These are phyloP conservation scores for Hymenoscyphus repandus DNA, from an alignment of 2,329 filamentous ascomycete species.

Conservation along the genomic window DNA sequence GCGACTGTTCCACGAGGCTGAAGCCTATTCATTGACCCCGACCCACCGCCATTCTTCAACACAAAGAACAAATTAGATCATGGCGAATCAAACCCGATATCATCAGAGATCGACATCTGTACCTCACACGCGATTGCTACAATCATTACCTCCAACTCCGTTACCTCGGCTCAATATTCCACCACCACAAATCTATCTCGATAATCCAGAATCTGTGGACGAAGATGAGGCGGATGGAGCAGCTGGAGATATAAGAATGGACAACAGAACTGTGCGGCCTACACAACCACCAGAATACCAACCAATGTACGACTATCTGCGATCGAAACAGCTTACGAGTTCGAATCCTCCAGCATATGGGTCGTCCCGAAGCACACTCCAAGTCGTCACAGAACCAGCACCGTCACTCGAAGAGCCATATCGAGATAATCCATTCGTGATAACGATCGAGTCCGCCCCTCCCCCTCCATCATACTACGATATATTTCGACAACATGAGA, in stretches of 20 bases:
- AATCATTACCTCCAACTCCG: conserved; percentile 23
- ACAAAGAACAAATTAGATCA: conserved; percentile 1
- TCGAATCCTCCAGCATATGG: conserved; percentile 5
- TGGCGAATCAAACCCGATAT: conserved; percentile 11
- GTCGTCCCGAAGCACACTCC: conserved; percentile 1
- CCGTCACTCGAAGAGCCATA: conserved; percentile 20
- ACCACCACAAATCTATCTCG: conserved; percentile 18
- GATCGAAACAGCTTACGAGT: conserved; percentile 13
- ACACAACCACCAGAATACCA: conserved; percentile 23
- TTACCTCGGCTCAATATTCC: conserved; percentile 7
- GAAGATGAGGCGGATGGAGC: conserved; percentile 3
- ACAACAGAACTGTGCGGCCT: background rate
- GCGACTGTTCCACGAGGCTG: background rate
- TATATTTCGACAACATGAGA: conserved; percentile 17
- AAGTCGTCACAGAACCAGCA: conserved; percentile 1
- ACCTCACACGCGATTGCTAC: conserved; percentile 17
- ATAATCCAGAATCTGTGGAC: conserved; percentile 19
- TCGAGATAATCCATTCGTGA: conserved; percentile 25
- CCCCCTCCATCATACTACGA: conserved; percentile 26
- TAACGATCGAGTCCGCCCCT: conserved; percentile 20
- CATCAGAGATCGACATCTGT: conserved; percentile 17
- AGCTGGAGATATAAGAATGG: background rate
- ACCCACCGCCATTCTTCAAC: background rate
- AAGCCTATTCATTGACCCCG: background rate
- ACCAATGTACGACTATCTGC: conserved; percentile 29